Percentiles rank a stretch among this genome's conserved stretches.
Conservation (phyloP, 2,329 filamentous ascomycete species). For the Verticillium albo-atrum region DNA sequence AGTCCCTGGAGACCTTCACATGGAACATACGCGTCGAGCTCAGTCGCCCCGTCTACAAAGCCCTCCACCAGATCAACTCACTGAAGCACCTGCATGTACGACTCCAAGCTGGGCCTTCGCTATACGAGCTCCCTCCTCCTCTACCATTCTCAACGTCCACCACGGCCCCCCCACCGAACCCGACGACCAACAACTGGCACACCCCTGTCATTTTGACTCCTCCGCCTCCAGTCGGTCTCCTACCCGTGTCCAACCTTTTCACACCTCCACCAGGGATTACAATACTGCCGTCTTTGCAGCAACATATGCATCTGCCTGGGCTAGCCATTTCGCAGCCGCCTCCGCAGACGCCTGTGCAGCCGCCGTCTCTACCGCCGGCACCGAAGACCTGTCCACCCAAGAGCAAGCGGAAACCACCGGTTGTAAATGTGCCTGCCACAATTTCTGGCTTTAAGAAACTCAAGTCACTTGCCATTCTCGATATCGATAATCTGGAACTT, state of each 20-base stretch:
- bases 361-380: constrained; percentile 24
- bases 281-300: too few species aligned
- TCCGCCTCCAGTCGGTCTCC: constrained; percentile 9
- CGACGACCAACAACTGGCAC: constrained; percentile 11
- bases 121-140: constrained; percentile 45
- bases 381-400: constrained; percentile 29
- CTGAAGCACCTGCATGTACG: constrained; percentile 53
- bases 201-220: constrained; percentile 9
- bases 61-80: constrained; percentile 48
- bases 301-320: not conserved
- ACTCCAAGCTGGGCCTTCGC: constrained; percentile 52
- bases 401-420: constrained; percentile 27
- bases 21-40: constrained; percentile 64
- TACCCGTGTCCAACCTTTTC: not conserved
- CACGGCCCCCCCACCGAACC: constrained; percentile 9
- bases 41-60: constrained; percentile 51
- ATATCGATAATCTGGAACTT: constrained; percentile 56
- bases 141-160: constrained; percentile 29
- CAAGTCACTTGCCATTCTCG: constrained; percentile 48
- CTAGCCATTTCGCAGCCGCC: too few species aligned
- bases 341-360: constrained; percentile 4
- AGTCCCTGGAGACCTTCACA: constrained; percentile 51
- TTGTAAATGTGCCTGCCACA: constrained; percentile 41
- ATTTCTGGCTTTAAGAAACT: constrained; percentile 54
- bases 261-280: too few species aligned